Percentiles rank a stretch among this genome's conserved stretches.
phyloP scores from a whole-genome alignment of 345 rosid genomes.

The Tarenaya hassleriana region DNA sequence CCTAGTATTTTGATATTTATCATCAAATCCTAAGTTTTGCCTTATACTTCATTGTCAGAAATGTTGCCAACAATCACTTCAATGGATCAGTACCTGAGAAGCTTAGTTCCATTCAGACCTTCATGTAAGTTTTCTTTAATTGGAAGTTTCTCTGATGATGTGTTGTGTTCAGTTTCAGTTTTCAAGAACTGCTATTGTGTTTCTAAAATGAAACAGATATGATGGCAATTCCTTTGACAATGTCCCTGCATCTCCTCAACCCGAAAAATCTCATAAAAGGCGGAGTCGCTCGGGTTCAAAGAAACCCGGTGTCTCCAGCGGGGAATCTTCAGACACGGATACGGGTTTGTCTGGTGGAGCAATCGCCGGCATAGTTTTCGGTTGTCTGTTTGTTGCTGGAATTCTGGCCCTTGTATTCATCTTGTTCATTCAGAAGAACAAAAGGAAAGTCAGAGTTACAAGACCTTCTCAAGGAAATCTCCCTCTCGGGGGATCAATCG shows the following conservation, averaged over 20 bases:
- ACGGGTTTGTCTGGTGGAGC: constrained; percentile 54
- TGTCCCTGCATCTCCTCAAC: constrained; percentile 75
- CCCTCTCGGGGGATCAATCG: constrained; percentile 31
- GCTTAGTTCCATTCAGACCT: constrained; percentile 53
- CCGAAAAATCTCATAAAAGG: constrained; percentile 42
- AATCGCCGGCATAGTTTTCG: constrained; percentile 56
- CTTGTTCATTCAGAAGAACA: constrained; percentile 43
- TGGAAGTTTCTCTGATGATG: not conserved
- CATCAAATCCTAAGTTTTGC: not conserved
- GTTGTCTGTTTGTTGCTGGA: constrained; percentile 47
- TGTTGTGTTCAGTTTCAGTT: constrained; percentile 19
- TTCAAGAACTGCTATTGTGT: not conserved
- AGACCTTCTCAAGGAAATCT: constrained; percentile 46
- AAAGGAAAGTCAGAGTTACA: constrained; percentile 36
- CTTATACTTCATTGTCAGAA: constrained; percentile 42
- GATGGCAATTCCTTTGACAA: constrained; percentile 82
- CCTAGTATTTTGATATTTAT: not conserved
- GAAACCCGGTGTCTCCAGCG: constrained; percentile 18
- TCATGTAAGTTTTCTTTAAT: constrained; percentile 50
- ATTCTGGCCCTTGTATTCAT: constrained; percentile 44
- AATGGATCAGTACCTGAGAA: constrained; percentile 87
- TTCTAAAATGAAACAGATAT: constrained; percentile 49
- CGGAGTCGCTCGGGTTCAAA: constrained; percentile 41
- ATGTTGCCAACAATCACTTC: constrained; percentile 86
- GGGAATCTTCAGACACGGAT: constrained; percentile 27